phyloP scores from a whole-genome alignment of 805 yeast species.

The Spathaspora arborariae region DNA sequence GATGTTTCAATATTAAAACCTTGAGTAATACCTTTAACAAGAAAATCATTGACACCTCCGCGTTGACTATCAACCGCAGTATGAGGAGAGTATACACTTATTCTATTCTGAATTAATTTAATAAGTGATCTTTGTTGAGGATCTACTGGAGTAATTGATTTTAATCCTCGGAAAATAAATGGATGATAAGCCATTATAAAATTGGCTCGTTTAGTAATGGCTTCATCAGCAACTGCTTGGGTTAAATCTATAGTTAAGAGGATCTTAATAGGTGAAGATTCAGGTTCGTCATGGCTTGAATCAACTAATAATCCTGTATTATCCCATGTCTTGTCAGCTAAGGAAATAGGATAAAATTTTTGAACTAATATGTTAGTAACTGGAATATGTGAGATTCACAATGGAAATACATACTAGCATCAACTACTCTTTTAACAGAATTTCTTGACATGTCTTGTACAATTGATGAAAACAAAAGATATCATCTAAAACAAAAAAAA shows the following conservation, averaged over 20 bases:
- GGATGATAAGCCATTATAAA: slow-evolving; percentile 87
- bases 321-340: slow-evolving; percentile 92
- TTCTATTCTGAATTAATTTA: slow-evolving; percentile 66
- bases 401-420: slow-evolving; percentile 32
- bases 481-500: not conserved
- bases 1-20: slow-evolving; percentile 22
- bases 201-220: slow-evolving; percentile 50
- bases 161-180: slow-evolving; percentile 85
- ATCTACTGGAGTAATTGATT: slow-evolving; percentile 56
- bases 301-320: slow-evolving; percentile 90
- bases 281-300: slow-evolving; percentile 35
- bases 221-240: slow-evolving; percentile 79
- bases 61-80: slow-evolving; percentile 91
- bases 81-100: slow-evolving; percentile 92
- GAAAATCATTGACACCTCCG: slow-evolving; percentile 95
- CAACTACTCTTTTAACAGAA: slow-evolving; percentile 39
- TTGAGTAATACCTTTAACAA: slow-evolving; percentile 54
- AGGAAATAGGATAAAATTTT: slow-evolving; percentile 69
- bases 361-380: slow-evolving; percentile 43
- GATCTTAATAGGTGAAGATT: slow-evolving; percentile 22
- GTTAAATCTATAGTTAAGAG: slow-evolving; percentile 86
- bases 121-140: slow-evolving; percentile 82
- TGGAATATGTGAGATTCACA: slow-evolving; percentile 14
- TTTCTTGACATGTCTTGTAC: slow-evolving; percentile 32
- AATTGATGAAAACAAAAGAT: not conserved